Evolutionary conservation across 2,329 filamentous ascomycete species (phyloP).

Genomic region (Fusarium sublunatum): DNA sequence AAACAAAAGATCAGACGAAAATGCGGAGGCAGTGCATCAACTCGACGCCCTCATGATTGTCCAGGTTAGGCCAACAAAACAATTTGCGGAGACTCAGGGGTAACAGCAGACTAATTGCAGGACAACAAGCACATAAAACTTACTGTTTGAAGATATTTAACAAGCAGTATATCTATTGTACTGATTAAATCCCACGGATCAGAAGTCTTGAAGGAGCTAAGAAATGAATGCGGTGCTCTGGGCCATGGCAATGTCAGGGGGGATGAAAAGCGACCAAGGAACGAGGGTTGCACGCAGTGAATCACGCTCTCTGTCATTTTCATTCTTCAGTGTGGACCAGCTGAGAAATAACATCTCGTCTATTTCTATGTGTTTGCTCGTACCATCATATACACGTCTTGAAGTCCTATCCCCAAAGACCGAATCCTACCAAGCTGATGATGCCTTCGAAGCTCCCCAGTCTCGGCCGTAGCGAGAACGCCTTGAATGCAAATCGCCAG

Average conservation of each 20-base stretch:
- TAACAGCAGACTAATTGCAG: not conserved
- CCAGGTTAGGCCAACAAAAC: not conserved
- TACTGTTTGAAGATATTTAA: not conserved
- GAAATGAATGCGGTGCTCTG: no score
- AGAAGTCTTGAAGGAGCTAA: no score
- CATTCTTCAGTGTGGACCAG: no score
- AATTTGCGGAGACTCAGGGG: not conserved
- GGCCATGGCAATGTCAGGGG: no score
- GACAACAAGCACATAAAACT: not conserved
- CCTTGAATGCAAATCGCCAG: conserved; percentile 26
- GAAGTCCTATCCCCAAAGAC: conserved; percentile 31
- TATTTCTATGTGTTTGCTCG: conserved; percentile 42
- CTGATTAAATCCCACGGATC: no score
- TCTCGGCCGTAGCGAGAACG: conserved; percentile 23
- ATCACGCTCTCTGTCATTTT: not conserved
- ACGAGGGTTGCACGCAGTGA: no score
- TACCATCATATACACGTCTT: conserved; percentile 38
- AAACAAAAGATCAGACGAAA: conserved; percentile 10
- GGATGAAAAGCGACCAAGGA: no score
- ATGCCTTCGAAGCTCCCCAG: conserved; percentile 7
- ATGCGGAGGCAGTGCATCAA: not conserved
- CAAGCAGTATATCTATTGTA: no score
- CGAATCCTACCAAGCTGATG: conserved; percentile 16
- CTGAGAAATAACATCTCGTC: conserved; percentile 25
- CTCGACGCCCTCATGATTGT: not conserved